Evolutionary conservation across 768 basidiomycete genomes (phyloP).

Genomic region (Leccinum ochraceum): DNA sequence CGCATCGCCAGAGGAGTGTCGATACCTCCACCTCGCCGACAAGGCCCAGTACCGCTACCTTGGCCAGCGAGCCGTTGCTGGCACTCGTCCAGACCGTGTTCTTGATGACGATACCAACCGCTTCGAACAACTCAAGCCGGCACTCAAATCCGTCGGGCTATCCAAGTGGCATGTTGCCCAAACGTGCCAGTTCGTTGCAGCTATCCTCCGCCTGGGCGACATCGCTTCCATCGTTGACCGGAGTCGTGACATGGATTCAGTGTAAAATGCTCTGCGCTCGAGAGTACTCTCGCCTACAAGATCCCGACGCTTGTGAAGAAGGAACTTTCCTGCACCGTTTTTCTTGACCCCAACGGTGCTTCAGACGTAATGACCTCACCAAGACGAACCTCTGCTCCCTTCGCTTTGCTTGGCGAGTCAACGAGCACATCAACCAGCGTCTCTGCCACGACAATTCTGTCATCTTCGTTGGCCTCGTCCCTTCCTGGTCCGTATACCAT

Average conservation of each 20-base stretch:
- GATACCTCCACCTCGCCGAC: constrained; percentile 83
- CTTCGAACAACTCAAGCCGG: constrained; percentile 93
- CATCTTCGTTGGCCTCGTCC: constrained; percentile 91
- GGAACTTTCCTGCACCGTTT: constrained; percentile 89
- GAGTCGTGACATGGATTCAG: constrained; percentile 85
- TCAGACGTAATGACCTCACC: constrained; percentile 91
- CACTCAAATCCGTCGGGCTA: constrained; percentile 89
- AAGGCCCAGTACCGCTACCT: constrained; percentile 86
- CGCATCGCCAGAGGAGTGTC: constrained; percentile 82
- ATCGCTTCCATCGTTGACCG: constrained; percentile 89
- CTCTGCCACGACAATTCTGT: constrained; percentile 92
- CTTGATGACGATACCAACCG: constrained; percentile 79
- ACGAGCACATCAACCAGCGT: constrained; percentile 94
- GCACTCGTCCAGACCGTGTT: constrained; percentile 45
- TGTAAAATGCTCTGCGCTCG: constrained; percentile 70
- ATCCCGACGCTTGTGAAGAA: constrained; percentile 86
- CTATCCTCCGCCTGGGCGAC: constrained; percentile 96
- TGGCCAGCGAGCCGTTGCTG: constrained; percentile 59
- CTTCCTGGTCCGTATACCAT: constrained; percentile 93
- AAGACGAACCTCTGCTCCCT: constrained; percentile 86
- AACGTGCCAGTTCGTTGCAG: constrained; percentile 91
- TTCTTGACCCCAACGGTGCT: constrained; percentile 93
- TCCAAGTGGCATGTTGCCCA: constrained; percentile 96
- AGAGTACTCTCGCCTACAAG: constrained; percentile 83
- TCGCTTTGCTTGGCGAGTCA: constrained; percentile 87